These are phyloP conservation scores for Pulveroboletus sp. DNA, from an alignment of 768 basidiomycete species.

Conservation along the genomic window DNA sequence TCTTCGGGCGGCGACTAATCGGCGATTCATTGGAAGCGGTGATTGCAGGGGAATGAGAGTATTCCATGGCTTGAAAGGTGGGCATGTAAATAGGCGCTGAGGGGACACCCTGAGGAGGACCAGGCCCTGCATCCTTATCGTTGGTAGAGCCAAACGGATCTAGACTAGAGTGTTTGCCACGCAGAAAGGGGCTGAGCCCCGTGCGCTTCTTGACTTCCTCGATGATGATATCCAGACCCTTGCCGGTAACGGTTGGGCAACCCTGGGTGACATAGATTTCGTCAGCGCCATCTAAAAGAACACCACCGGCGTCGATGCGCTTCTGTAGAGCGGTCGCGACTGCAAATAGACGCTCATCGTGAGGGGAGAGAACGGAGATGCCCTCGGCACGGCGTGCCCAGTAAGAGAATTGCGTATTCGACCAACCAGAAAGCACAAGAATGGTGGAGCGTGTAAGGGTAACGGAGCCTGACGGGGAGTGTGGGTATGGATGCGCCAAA, in stretches of 20 bases:
- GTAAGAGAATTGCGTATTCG: conserved; percentile 53
- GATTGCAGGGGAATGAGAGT: conserved; percentile 34
- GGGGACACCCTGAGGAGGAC: conserved; percentile 19
- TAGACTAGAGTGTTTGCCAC: conserved; percentile 50
- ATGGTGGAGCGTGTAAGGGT: conserved; percentile 47
- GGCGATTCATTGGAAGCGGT: conserved; percentile 29
- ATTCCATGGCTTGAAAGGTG: conserved; percentile 39
- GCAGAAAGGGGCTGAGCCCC: conserved; percentile 46
- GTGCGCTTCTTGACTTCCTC: conserved; percentile 49
- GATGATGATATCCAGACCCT: conserved; percentile 48
- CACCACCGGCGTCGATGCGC: conserved; percentile 36
- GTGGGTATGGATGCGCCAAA: conserved; percentile 37
- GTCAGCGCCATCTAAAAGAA: conserved; percentile 28
- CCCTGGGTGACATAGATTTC: conserved; percentile 28
- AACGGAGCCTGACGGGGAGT: conserved; percentile 41
- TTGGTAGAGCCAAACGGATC: conserved; percentile 46
- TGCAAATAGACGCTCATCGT: conserved; percentile 39
- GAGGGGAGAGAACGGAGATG: conserved; percentile 42
- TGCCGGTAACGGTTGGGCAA: conserved; percentile 43
- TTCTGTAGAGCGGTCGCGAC: conserved; percentile 41
- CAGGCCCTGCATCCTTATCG: conserved; percentile 34
- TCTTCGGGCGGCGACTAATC: conserved; percentile 28
- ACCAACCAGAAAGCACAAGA: conserved; percentile 49
- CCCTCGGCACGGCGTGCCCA: conserved; percentile 53
- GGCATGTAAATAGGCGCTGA: conserved; percentile 38